Evolutionary conservation across 2,329 filamentous ascomycete genomes (phyloP).

Genomic region (Pyrenochaeta sp.): DNA sequence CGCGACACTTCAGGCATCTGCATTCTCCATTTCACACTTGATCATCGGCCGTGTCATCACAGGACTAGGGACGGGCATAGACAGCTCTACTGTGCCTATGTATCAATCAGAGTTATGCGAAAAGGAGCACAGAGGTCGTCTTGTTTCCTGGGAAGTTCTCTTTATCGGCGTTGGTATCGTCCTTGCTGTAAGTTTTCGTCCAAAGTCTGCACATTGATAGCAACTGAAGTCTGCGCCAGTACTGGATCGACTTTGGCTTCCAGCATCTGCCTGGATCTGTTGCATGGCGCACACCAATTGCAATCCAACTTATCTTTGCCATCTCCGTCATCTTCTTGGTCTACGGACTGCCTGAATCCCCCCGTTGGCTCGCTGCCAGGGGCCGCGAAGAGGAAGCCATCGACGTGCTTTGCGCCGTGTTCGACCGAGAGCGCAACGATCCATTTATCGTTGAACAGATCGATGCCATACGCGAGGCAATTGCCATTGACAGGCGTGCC

Average conservation of each 20-base stretch:
- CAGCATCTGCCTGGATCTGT: constrained; percentile 45
- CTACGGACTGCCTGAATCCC: constrained; percentile 55
- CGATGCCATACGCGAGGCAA: constrained; percentile 7
- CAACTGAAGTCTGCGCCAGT: constrained; percentile 2
- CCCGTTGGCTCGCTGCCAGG: constrained; percentile 54
- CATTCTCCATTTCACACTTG: constrained; percentile 28
- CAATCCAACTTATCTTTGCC: constrained; percentile 57
- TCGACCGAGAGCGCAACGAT: not conserved
- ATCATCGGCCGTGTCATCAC: constrained; percentile 17
- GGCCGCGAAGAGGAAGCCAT: constrained; percentile 55
- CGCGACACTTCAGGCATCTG: constrained; percentile 43
- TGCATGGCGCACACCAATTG: constrained; percentile 57
- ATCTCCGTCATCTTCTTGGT: constrained; percentile 50
- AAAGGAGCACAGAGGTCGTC: constrained; percentile 49
- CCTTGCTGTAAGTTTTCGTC: constrained; percentile 19
- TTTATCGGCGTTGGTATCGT: constrained; percentile 51
- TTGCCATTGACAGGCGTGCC: constrained; percentile 38
- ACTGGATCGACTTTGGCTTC: constrained; percentile 59
- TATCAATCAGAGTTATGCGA: constrained; percentile 57
- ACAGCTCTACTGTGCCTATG: constrained; percentile 49
- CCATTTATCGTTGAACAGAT: constrained; percentile 9
- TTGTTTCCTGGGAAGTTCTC: constrained; percentile 41
- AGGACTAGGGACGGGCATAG: constrained; percentile 17
- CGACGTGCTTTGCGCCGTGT: constrained; percentile 45
- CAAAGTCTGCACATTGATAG: not conserved